Base-by-base conservation (phyloP, 2,329 filamentous ascomycete species). In the Periconia digitata region DNA sequence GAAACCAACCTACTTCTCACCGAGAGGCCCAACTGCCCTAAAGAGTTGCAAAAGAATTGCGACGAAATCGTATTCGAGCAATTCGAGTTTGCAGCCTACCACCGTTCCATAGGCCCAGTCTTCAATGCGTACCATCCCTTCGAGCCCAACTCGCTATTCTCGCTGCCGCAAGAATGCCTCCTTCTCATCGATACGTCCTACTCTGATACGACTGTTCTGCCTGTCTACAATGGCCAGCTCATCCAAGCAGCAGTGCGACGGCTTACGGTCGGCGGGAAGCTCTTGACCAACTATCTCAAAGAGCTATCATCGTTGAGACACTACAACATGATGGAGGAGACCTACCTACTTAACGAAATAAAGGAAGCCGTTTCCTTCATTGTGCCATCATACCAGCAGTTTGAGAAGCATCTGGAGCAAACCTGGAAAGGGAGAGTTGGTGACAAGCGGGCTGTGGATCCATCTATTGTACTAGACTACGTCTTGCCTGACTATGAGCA, bases 1-100 rank as follows among this genome's bases (percentile, higher is more conserved):
- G 86, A 92, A 46, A 94, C 90, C n/a, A 86, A 90, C 40, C 74
- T 99, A 48, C 74, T 99, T 3, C 79, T 97, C 43, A 85, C 89
- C 1, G 94, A 99, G 71, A 87, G 90, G 39, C 87, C 91, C 3
- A 96, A 95, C 72, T 85, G 86, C 3, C 79, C 95, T 47, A 85
- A 87, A 0, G 84, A 85, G 12, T 74, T 99, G 54, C 91, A 96
- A 72, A 83, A 86, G 34, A 94, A 96, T 68, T 91, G 90, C 60
- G 94, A 99, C 65, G 92, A 99, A 75, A 90, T 99, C 66, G 84
- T 97, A 1, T 97, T 99, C 76, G 94, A 99, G 67, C 92, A 97
- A 68, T 99, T 94, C 75, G 90, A 90, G 2, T 99, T 99, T 72
- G 83, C 86, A 10, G 87, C 88, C 57, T 95, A 95, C 73, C 87